phyloP scores from a whole-genome alignment of 2,329 filamentous ascomycete genomes.

The Fusarium concolor region DNA sequence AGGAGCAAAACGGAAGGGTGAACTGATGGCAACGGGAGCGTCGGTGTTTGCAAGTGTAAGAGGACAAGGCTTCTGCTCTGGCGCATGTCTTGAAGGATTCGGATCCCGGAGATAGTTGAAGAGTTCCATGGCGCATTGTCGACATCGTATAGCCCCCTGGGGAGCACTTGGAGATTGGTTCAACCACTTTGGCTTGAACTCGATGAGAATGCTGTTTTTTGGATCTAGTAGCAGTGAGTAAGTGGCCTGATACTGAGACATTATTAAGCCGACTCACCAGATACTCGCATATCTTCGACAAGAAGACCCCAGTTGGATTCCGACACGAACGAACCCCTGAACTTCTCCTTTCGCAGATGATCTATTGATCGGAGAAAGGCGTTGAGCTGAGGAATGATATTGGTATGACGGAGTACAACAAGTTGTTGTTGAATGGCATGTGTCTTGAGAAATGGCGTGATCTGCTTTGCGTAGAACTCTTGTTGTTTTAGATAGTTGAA shows the following conservation, averaged over 20 bases:
- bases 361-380: slow-evolving; percentile 63
- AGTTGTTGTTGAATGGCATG: slow-evolving; percentile 54
- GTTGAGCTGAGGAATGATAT: slow-evolving; percentile 62
- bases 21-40: slow-evolving; percentile 57
- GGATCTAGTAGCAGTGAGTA: slow-evolving; percentile 41
- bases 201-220: slow-evolving; percentile 61
- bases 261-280: slow-evolving; percentile 40
- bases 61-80: slow-evolving; percentile 68
- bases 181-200: slow-evolving; percentile 91
- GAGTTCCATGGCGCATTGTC: slow-evolving; percentile 74
- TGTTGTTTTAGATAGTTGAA: slow-evolving; percentile 56
- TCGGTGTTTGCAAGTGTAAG: slow-evolving; percentile 70
- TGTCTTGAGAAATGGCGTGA: slow-evolving; percentile 51
- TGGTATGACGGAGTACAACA: slow-evolving; percentile 52
- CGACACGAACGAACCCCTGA: slow-evolving; percentile 62
- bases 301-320: slow-evolving; percentile 74
- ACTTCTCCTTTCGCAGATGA: slow-evolving; percentile 56
- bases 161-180: slow-evolving; percentile 80
- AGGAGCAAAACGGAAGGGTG: slow-evolving; percentile 56
- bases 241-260: not conserved
- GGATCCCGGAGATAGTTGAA: slow-evolving; percentile 51
- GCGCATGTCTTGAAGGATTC: slow-evolving; percentile 50
- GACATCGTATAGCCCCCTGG: slow-evolving; percentile 70
- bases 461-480: slow-evolving; percentile 51
- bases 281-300: slow-evolving; percentile 75